Base-by-base conservation (phyloP, 2,329 filamentous ascomycete genomes). In the Blastomyces gilchristii region DNA sequence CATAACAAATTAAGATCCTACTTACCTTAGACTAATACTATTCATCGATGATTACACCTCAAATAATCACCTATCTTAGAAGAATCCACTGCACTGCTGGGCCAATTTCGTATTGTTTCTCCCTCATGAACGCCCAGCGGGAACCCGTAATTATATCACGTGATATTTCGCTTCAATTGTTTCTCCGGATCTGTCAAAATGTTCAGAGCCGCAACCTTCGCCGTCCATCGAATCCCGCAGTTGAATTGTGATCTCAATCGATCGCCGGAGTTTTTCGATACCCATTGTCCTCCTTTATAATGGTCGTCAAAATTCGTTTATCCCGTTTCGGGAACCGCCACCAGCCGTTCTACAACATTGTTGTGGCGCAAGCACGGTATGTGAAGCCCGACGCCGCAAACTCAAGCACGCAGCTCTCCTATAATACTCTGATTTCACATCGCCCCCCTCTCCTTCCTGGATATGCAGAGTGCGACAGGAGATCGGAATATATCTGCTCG, bases 321-420 rank as follows among this genome's bases (percentile, higher is more conserved):
- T 90, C 94, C 70, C 92, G 94, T 76, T 96, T 97, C 76, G 91
- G 92, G 74, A 90, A 88, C 76, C 86, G 84, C 68, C 92, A 96
- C 74, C 76, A 85, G n/a, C 93, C 94, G 2, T 88, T 97, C 71
- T 99, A 96, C 83, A 99, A 99, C 80, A 97, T 99, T 67, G 91
- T 97, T 68, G 90, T 99, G 67, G 85, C 91, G 18, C 93, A 97
- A 72, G 92, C 92, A 57, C 87, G 92, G 90, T 95, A 83, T 68
- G 65, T 61, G 25, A 22, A 31, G 11, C 18, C 4, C 18, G 14
- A 54, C n/a, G 12, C 22, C 5, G 16, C 39, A 56, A 22, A 8
- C 8, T 31, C 28, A 18, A 54, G 28, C 52, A 34, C 18, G 34
- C 31, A n/a, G 18, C 53, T 37, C n/a, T 18, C n/a, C 53, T 39